A percentile compares a stretch with the other conserved stretches of the same genome.
Conservation (phyloP, 2,329 filamentous ascomycete genomes). For the Xylaria sp. region DNA sequence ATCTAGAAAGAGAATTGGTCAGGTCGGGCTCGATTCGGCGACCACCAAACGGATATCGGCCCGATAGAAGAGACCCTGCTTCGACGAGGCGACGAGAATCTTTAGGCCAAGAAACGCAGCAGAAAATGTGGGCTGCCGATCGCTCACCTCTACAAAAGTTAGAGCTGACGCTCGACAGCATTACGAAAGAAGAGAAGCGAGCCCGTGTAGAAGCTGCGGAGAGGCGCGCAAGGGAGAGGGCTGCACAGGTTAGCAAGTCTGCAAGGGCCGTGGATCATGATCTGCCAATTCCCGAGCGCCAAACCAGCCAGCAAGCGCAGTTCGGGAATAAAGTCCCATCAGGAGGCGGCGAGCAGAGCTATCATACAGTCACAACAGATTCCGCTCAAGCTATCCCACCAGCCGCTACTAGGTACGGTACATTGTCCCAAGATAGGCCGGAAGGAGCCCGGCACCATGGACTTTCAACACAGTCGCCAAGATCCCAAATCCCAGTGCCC, state of each 20-base stretch:
- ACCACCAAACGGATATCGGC: conserved; percentile 45
- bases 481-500: conserved; percentile 44
- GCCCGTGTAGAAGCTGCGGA: conserved; percentile 87
- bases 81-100: conserved; percentile 53
- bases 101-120: conserved; percentile 53
- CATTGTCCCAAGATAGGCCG: conserved; percentile 48
- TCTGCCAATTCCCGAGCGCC: conserved; percentile 35
- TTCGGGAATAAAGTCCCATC: conserved; percentile 47
- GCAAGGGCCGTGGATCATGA: conserved; percentile 34
- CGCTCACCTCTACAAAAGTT: conserved; percentile 93
- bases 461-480: conserved; percentile 46
- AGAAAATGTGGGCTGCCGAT: conserved; percentile 76
- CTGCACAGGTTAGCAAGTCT: conserved; percentile 49
- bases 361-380: conserved; percentile 38
- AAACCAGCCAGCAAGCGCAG: conserved; percentile 48
- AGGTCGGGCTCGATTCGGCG: conserved; percentile 43
- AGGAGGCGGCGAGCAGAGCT: conserved; percentile 41
- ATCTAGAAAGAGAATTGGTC: conserved; percentile 37
- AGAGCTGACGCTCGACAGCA: conserved; percentile 88
- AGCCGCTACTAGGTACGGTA: conserved; percentile 41
- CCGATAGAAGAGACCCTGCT: conserved; percentile 39
- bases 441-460: conserved; percentile 47
- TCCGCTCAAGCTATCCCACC: conserved; percentile 44
- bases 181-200: conserved; percentile 95
- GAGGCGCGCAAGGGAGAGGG: conserved; percentile 72